Base-by-base conservation (phyloP, 305 asterid species). In the Solanum hybrid region DNA sequence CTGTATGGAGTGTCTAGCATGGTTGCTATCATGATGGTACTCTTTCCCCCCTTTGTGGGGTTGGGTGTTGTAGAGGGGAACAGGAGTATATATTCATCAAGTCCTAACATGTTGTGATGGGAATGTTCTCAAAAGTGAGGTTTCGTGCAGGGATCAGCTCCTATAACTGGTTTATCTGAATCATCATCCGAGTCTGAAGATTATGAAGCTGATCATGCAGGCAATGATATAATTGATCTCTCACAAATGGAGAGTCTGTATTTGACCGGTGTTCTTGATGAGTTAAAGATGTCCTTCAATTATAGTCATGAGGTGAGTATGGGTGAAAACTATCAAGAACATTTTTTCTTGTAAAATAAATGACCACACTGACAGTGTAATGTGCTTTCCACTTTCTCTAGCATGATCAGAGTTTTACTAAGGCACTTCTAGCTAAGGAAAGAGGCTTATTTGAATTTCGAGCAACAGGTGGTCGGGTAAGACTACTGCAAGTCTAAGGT, bases 381-480 rank as follows among this genome's bases (percentile, higher is more conserved):
- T 78, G 71, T 34, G 87, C 11, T 61, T 86, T 88, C 92, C 29
- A 82, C 76, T 77, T 87, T 85, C 81, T 87, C 61, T 92, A 95
- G 98, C 92, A 90, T 76, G 96, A 93, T 76, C 94, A 92, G 92
- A 94, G 93, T 90, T 93, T 92, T 88, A 84, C 89, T 93, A 94
- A 93, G 95, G 94, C 94, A 93, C 98, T 97, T 93, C 96, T 95
- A 82, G 97, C 97, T n/a, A 97, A 95, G 92, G 99, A 97, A 94
- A 96, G 92, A 89, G 94, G 92, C 87, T 93, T 97, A 93, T 94
- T 97, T 90, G 99, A 96, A 89, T 94, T 97, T 91, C 98, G 99
- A 91, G 99, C 99, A 90, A 96, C 93, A 40, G 99, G 99, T 92
- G 99, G 98, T 88, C 97, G 95, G 94, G 99, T 96, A 94, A 93